phyloP scores from a whole-genome alignment of 2,329 filamentous ascomycete genomes.

The Botrytis pseudocinerea region DNA sequence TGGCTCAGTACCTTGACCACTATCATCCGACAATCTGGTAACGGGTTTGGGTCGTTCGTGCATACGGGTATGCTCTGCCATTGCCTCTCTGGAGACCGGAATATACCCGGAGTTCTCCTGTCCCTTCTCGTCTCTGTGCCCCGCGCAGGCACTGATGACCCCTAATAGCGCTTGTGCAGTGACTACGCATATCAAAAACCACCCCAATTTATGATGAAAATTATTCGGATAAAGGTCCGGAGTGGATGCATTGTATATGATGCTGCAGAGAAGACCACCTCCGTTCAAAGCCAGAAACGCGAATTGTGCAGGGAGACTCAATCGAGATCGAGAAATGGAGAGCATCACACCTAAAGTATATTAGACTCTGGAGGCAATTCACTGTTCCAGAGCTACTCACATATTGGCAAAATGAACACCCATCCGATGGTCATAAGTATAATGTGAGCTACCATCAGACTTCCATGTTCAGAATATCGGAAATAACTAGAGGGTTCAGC shows the following conservation, averaged over 20 bases:
- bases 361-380: neutral
- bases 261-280: constrained; percentile 63
- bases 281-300: constrained; percentile 64
- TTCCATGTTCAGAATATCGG: constrained; percentile 43
- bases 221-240: constrained; percentile 87
- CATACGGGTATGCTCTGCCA: constrained; percentile 52
- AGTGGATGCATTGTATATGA: constrained; percentile 76
- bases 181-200: constrained; percentile 75
- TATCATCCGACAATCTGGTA: constrained; percentile 66
- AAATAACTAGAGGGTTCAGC: constrained; percentile 45
- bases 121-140: constrained; percentile 35
- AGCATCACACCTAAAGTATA: constrained; percentile 64
- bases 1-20: constrained; percentile 70
- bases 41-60: constrained; percentile 44
- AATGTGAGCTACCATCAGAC: constrained; percentile 58
- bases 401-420: constrained; percentile 68
- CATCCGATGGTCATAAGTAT: constrained; percentile 67
- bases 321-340: constrained; percentile 76
- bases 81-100: constrained; percentile 58
- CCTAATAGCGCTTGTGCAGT: constrained; percentile 66
- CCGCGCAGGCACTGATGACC: constrained; percentile 35
- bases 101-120: constrained; percentile 60
- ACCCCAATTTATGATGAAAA: constrained; percentile 85
- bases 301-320: constrained; percentile 69
- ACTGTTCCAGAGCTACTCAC: constrained; percentile 47